A percentile compares a stretch with the other conserved stretches of the same genome.
These are phyloP conservation scores for Ceratobasidium sp. DNA, from an alignment of 1,284 basidiomycete genomes.

Conservation along the genomic window DNA sequence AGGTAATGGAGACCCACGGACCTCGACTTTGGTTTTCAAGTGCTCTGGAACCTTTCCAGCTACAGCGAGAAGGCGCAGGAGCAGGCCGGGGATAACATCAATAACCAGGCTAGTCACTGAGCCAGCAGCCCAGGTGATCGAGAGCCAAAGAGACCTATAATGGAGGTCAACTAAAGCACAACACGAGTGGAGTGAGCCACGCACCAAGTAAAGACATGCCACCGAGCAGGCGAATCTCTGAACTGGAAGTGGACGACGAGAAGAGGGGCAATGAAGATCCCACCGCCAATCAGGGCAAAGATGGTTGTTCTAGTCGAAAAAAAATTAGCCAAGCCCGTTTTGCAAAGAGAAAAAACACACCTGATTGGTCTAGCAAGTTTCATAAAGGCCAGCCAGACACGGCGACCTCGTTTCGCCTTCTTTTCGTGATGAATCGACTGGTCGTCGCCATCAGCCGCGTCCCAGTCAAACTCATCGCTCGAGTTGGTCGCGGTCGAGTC, in stretches of 20 bases:
- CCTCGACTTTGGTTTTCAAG: slow-evolving; percentile 69
- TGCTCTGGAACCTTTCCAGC: slow-evolving; percentile 58
- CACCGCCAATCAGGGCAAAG: slow-evolving; percentile 60
- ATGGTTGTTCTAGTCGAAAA: slow-evolving; percentile 40
- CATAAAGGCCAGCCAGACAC: slow-evolving; percentile 70
- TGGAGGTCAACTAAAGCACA: neutral
- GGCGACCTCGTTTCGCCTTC: slow-evolving; percentile 56
- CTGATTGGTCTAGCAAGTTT: slow-evolving; percentile 66
- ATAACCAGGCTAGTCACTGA: slow-evolving; percentile 68
- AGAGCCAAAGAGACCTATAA: slow-evolving; percentile 70
- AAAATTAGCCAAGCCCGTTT: neutral
- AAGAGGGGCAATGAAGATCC: slow-evolving; percentile 70
- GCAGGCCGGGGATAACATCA: slow-evolving; percentile 64
- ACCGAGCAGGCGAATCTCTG: slow-evolving; percentile 49
- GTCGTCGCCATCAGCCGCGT: slow-evolving; percentile 60
- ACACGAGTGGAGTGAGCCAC: slow-evolving; percentile 47
- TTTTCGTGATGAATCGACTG: slow-evolving; percentile 42
- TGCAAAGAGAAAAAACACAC: slow-evolving; percentile 55
- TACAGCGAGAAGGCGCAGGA: slow-evolving; percentile 62
- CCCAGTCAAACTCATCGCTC: slow-evolving; percentile 78
- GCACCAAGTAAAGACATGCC: slow-evolving; percentile 62
- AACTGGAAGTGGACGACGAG: slow-evolving; percentile 71
- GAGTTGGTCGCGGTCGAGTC: slow-evolving; percentile 64
- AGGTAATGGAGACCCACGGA: slow-evolving; percentile 47
- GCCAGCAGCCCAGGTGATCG: slow-evolving; percentile 69